A percentile compares a stretch with the other conserved stretches of the same genome.
Evolutionary conservation across 805 yeast species (phyloP).

Genomic region (Barnettozyma pratensis): DNA sequence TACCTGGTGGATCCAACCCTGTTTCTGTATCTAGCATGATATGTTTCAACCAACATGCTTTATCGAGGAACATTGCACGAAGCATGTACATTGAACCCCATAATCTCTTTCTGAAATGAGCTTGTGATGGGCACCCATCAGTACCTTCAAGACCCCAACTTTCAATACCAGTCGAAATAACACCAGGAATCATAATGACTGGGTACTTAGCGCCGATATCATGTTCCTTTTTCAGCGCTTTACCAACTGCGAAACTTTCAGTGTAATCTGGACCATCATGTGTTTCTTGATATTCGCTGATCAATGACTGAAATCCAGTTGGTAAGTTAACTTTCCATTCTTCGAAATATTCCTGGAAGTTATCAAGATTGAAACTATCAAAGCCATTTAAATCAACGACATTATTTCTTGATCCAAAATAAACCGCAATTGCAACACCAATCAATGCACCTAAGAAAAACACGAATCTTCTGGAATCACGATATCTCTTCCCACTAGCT

Average conservation of each 20-base stretch:
- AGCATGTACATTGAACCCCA: constrained; percentile 99
- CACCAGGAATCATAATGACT: constrained; percentile 93
- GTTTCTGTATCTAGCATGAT: constrained; percentile 85
- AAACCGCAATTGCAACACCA: constrained; percentile 62
- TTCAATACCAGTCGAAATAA: constrained; percentile 90
- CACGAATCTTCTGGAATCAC: constrained; percentile 50
- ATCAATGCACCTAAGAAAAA: constrained; percentile 68
- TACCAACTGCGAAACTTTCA: constrained; percentile 88
- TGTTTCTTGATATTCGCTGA: constrained; percentile 41
- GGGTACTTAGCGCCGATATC: constrained; percentile 60
- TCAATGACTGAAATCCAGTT: constrained; percentile 44
- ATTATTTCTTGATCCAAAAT: constrained; percentile 48
- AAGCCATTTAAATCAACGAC: constrained; percentile 19
- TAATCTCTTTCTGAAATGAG: constrained; percentile 82
- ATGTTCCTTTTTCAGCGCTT: constrained; percentile 45
- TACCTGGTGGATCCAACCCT: constrained; percentile 86
- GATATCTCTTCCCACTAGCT: constrained; percentile 17
- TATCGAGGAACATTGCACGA: constrained; percentile 85
- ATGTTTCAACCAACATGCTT: constrained; percentile 90
- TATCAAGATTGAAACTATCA: constrained; percentile 33
- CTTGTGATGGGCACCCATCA: constrained; percentile 73
- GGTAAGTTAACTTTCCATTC: constrained; percentile 70
- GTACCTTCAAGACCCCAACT: constrained; percentile 82
- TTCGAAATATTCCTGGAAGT: constrained; percentile 51
- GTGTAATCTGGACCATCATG: constrained; percentile 42